Conservation (phyloP, 2,329 filamentous ascomycete genomes). For the Thelonectria rubi region DNA sequence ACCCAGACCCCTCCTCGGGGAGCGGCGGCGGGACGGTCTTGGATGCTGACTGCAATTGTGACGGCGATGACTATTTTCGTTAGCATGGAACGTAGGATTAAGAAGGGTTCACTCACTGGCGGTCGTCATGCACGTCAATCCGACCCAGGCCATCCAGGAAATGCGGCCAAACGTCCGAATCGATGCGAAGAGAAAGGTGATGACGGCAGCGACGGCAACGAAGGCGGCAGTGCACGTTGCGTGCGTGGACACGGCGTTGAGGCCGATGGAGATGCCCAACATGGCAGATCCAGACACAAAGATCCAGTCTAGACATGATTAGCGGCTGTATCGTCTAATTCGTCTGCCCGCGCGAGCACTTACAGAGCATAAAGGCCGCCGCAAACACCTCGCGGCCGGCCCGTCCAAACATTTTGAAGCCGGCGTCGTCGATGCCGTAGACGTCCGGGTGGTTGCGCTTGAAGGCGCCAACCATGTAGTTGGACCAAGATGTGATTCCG, state of each 20-base stretch:
- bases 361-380: constrained; percentile 47
- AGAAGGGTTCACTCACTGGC: constrained; percentile 21
- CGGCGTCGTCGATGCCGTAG: constrained; percentile 63
- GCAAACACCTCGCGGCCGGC: constrained; percentile 54
- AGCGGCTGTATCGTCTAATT: background rate
- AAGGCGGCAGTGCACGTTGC: constrained; percentile 20
- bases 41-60: constrained; percentile 23
- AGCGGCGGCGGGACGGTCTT: constrained; percentile 23
- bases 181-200: constrained; percentile 7
- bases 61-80: constrained; percentile 30
- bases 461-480: constrained; percentile 59
- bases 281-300: constrained; percentile 18
- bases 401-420: constrained; percentile 57
- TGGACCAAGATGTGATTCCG: constrained; percentile 57
- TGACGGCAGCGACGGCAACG: constrained; percentile 14
- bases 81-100: background rate
- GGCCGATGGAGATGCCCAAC: no score
- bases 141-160: constrained; percentile 15
- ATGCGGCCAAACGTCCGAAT: constrained; percentile 17
- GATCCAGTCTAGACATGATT: constrained; percentile 14
- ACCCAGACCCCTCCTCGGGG: constrained; percentile 37
- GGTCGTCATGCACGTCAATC: constrained; percentile 22
- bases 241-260: no score
- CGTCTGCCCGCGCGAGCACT: background rate
- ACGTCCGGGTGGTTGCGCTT: constrained; percentile 59